Conservation (phyloP, 2,329 filamentous ascomycete species). For the Neurospora sp. region DNA sequence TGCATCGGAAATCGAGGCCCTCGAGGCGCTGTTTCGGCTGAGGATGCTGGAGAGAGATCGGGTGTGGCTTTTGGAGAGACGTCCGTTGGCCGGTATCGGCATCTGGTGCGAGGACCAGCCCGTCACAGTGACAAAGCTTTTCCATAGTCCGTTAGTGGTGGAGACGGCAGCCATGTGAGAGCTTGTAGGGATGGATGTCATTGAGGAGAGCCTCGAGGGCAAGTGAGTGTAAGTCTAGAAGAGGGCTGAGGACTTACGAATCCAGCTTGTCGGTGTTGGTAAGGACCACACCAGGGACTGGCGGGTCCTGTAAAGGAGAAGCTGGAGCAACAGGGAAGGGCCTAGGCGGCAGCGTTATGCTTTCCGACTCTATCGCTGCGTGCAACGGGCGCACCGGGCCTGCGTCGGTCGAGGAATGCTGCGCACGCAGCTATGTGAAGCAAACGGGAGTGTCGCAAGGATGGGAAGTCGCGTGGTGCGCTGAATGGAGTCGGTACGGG, state of each 20-base stretch:
- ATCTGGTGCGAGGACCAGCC: constrained; percentile 18
- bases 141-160: constrained; percentile 14
- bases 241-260: constrained; percentile 2
- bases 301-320: constrained; percentile 16
- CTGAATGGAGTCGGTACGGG: neutral
- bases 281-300: constrained; percentile 18
- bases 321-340: neutral
- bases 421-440: neutral
- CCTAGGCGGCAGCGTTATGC: neutral
- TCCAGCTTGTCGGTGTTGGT: constrained; percentile 14
- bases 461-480: neutral
- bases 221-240: neutral
- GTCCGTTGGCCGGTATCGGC: constrained; percentile 9
- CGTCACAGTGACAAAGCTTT: constrained; percentile 19
- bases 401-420: neutral
- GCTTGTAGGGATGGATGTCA: neutral
- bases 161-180: constrained; percentile 11
- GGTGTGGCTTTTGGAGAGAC: constrained; percentile 34
- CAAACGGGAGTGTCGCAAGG: neutral
- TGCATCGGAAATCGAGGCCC: neutral
- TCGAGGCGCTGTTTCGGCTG: constrained; percentile 12
- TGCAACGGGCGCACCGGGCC: neutral
- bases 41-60: constrained; percentile 43
- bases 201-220: neutral
- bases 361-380: neutral